Conservation (phyloP, 768 basidiomycete genomes). For the Clitopilus passeckerianus region DNA sequence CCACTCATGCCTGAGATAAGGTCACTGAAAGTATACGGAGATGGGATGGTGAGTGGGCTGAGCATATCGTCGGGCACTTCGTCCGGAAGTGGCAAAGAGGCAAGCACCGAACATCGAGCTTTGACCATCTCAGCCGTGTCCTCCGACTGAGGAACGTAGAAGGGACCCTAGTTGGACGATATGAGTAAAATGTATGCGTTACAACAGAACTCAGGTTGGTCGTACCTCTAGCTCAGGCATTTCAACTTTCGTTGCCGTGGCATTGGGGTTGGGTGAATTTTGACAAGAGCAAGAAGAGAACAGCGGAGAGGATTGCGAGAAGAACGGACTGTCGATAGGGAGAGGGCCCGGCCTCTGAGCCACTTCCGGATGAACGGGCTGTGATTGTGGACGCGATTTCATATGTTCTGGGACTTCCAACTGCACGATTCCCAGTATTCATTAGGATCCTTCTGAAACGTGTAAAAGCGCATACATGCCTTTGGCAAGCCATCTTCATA, state of each 20-base stretch:
- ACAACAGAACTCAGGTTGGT: not conserved
- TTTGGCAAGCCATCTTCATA: conserved; percentile 29
- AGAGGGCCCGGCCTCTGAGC: conserved; percentile 4
- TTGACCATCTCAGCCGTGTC: conserved; percentile 42
- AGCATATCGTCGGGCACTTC: conserved; percentile 62
- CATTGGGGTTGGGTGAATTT: conserved; percentile 1
- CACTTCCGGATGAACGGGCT: not conserved
- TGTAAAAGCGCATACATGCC: conserved; percentile 7
- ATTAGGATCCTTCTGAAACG: not conserved
- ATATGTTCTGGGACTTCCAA: not conserved
- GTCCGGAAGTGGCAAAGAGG: conserved; percentile 56
- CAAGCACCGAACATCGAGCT: conserved; percentile 51
- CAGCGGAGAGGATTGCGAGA: not conserved
- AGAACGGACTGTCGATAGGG: not conserved
- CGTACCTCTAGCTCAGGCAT: not conserved
- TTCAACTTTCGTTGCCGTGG: not conserved
- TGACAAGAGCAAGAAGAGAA: conserved; percentile 4
- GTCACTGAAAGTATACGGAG: conserved; percentile 62
- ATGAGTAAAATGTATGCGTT: not conserved
- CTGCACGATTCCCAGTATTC: not conserved
- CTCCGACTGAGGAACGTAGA: conserved; percentile 15
- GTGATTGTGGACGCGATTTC: not conserved
- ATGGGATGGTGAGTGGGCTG: conserved; percentile 63
- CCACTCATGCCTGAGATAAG: conserved; percentile 56
- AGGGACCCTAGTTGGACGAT: not conserved